phyloP scores from a whole-genome alignment of 1,139 yeast species.

The Arxiozyma bovina region DNA sequence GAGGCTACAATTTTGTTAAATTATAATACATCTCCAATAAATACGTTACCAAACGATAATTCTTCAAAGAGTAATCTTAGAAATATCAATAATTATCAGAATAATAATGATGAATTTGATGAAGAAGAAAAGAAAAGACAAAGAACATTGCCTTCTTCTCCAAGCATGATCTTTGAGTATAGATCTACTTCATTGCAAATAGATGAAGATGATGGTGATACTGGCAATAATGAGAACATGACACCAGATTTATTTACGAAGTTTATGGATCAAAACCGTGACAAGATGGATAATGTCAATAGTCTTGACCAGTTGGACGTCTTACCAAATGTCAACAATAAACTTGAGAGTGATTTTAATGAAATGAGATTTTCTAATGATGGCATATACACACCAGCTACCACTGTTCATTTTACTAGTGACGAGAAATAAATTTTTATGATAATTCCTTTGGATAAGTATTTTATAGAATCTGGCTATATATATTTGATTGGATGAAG shows the following conservation, averaged over 20 bases:
- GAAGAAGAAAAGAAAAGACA: slow-evolving; percentile 14
- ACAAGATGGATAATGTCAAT: background rate
- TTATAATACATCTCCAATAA: slow-evolving; percentile 7
- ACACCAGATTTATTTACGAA: slow-evolving; percentile 11
- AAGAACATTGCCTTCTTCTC: slow-evolving; percentile 29
- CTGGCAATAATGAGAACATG: slow-evolving; percentile 2
- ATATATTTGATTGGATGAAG: background rate
- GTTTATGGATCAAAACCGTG: slow-evolving; percentile 5
- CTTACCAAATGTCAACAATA: background rate
- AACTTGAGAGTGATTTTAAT: slow-evolving; percentile 1
- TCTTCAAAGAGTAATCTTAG: background rate
- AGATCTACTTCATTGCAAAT: slow-evolving; percentile 3
- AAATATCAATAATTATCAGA: background rate
- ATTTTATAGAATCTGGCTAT: background rate
- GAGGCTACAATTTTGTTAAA: slow-evolving; percentile 9
- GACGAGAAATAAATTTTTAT: slow-evolving; percentile 3
- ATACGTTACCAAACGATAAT: background rate
- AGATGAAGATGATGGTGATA: slow-evolving; percentile 5
- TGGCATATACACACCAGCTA: slow-evolving; percentile 8
- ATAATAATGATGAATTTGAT: slow-evolving; percentile 9
- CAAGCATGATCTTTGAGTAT: slow-evolving; percentile 26
- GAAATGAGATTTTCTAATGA: slow-evolving; percentile 1
- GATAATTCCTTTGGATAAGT: background rate
- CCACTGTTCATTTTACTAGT: slow-evolving; percentile 8
- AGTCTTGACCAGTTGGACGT: background rate